Evolutionary conservation across 208 protist genomes (phyloP), one percentile per base, ranked within the genome.

Genomic region (Trichomonas tenax): DNA sequence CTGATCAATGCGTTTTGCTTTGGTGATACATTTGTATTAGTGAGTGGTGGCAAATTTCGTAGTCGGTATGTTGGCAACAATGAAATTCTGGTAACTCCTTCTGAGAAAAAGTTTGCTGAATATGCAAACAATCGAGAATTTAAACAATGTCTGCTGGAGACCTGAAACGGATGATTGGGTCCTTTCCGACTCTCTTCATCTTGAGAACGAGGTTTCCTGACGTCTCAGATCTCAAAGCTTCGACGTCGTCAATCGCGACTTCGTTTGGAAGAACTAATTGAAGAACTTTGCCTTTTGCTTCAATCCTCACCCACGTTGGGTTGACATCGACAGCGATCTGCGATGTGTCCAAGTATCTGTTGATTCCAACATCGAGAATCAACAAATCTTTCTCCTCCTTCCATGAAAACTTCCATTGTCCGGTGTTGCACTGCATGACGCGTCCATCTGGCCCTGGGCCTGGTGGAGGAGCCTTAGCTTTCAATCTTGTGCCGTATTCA

Each of bases 311-410:
- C 95, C 97, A 98, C n/a, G 98, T 97, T 88, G 99, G 98, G 89
- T 99, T 98, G 15, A 98, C 97, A 96, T 99, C 97, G 23, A 99
- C 97, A 63, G 98, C 96, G 96, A 99, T 98, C 81, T 98, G 97
- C 34, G 98, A 98, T 36, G 97, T 99, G 34, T 98, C 98, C 51
- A 99, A 98, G 96, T 98, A 99, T 97, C 98, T 98, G 15, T 98
- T 98, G 0, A 98, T 97, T 93, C 98, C 96, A 41, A 99, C 98
- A 36, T 98, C 98, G 23, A 99, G 96, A 23, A 98, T 97, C 0
- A 99, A 96, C 9, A 38, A 51, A 31, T 72, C 96, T 49, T 93
- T 96, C 21, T 98, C 98, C 36, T 99, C 97, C 21, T 98, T 97
- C 10, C 99, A 84, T 34, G 82, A 96, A 89, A 98, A 99, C 0